Base-by-base conservation (phyloP, 2,329 filamentous ascomycete genomes). In the Ophiostoma triangulosporum region DNA sequence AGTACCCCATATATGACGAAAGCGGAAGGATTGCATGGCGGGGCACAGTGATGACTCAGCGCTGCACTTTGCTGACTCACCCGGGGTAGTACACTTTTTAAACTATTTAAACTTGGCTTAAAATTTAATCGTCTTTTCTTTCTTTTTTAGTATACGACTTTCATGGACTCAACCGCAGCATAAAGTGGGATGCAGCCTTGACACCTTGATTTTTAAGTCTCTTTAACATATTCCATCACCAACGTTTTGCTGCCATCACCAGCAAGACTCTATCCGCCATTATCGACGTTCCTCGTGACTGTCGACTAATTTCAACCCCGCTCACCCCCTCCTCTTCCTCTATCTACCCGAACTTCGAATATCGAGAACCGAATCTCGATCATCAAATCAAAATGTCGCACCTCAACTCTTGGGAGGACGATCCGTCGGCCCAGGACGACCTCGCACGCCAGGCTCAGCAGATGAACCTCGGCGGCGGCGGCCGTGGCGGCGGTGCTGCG, bases 371-470 rank as follows among this genome's bases (percentile, higher is more conserved):
- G 33, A 48, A 38, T 11, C 20, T 31, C 27, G 14, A 35, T 2
- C 38, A n/a, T 24, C 15, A 4, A 33, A 59, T n/a, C n/a, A n/a
- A 26, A 45, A 60, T 60, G 59, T 56, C 90, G 63, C 83, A 90
- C 69, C 86, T 88, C 64, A 89, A 95, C 69, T 95, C 89, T 58
- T 97, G 93, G 87, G 90, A 97, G 72, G 88, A 95, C 64, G 87
- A 90, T 64, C 82, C 83, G 64, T 75, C 83, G 53, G 82, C 80
- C 58, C 84, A 88, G 74, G 84, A 90, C 63, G 84, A 87, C 67
- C 80, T 95, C 68, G 80, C 86, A 58, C 81, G 82, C 63, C 86
- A 90, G 74, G 72, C 86, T 35, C 80, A 84, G 67, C 83, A 85
- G 67, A 77, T 89, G 68, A 88, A 88, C 68, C 67, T 90, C 64